Evolutionary conservation across 2,329 filamentous ascomycete genomes (phyloP), one percentile per base, ranked within the genome.

Genomic region (Sarocladium kiliense): DNA sequence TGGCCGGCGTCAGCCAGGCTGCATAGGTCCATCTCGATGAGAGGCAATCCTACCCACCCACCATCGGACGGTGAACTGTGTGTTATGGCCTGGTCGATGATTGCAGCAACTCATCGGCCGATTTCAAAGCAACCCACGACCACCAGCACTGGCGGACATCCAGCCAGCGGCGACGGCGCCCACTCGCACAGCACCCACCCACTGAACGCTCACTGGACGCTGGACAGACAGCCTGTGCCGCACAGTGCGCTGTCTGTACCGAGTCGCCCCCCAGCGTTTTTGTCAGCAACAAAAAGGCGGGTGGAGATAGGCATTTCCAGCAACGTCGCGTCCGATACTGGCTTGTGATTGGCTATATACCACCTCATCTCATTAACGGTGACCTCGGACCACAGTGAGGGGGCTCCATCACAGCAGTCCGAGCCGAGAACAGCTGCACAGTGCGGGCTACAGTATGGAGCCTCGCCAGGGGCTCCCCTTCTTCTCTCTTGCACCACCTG

Each of bases 81-180:
- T 32, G 21, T 49, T 49, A 32, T 49, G 44, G 23, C 30, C 7
- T 30, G 47, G 26, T 21, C 9, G 23, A 27, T n/a, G 27, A 30
- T 27, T 12, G 25, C 9, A n/a, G n/a, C n/a, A n/a, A n/a, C n/a
- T 51, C 27, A 51, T 51, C 47, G 30, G 47, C 30, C 47, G 47
- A 51, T 51, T 51, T 51, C 47, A 51, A 51, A 51, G 47, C 47
- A 51, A 51, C 47, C 34, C 47, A 51, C 47, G 44, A 47, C 44
- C 44, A 18, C 19, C 36, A 45, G 9, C 18, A 45, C 18, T 23
- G 41, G 41, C 30, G 30, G 30, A 32, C 30, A 19, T 9, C n/a
- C n/a, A n/a, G n/a, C n/a, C n/a, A n/a, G n/a, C n/a, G n/a, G n/a
- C n/a, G n/a, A n/a, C n/a, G 23, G 41, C 23, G 11, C 23, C 41